Base-by-base conservation (phyloP, 1,139 yeast species). In the Taiozyma onychis region DNA sequence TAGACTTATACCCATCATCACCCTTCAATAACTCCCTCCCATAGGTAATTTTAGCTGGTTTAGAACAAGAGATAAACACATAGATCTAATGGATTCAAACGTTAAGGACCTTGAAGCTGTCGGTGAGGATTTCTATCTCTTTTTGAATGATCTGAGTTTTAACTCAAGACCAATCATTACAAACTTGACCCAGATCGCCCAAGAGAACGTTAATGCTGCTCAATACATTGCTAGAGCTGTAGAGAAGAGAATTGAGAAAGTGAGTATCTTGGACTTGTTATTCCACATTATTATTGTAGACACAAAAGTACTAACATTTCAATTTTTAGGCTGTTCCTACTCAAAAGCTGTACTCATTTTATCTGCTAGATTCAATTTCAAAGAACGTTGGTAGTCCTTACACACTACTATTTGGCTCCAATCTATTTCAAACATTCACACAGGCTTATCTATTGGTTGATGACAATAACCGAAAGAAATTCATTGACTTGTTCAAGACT, bases 361-460 rank as follows among this genome's bases (percentile, higher is more conserved):
- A 91, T 65, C 75, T 91, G 46, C 70, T 93, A 51, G 99, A 93
- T 66, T 90, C 97, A n/a, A 86, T 93, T 45, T 87, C 95, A 68
- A 93, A 93, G 68, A 88, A 85, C 59, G 85, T 89, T 24, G 97
- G 97, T 7, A 78, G 83, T 54, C 97, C 98, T 1, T 93, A 91
- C 65, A 88, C 90, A 37, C 75, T 82, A 11, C 69, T 86, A 53
- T 82, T 91, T 64, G 86, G 90, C 6, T 62, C 78, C 48, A 84
- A 83, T 48, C 72, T 89, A 43, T 84, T 76, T 69, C 79, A 75
- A 58, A 71, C 88, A 3, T 93, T 85, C 67, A 82, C 88, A 27
- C 84, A 81, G 55, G 85, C 91, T 2, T 95, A 88, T 64, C 78
- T 89, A 32, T 71, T 85, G 51, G 93, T 88, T 41, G 85, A 83